Percentiles rank a stretch among this genome's conserved stretches.
phyloP scores from a whole-genome alignment of 768 basidiomycete species.

The Amanita exitialis region DNA sequence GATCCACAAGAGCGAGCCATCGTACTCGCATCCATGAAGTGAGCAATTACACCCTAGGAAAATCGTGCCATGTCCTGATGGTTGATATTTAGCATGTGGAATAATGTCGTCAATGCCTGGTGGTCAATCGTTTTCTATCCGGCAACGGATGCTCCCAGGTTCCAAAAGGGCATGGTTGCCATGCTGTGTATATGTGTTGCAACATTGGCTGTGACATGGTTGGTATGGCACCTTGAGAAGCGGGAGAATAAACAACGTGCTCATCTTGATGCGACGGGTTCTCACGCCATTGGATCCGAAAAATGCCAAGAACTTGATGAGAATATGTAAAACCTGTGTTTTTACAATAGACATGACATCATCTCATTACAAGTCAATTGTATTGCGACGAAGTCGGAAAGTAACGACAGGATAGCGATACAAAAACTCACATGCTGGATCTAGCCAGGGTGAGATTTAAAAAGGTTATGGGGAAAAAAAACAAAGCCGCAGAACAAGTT shows the following conservation, averaged over 20 bases:
- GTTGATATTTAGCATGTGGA: constrained; percentile 44
- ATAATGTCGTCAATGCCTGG: constrained; percentile 59
- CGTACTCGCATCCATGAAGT: constrained; percentile 75
- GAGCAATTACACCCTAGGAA: constrained; percentile 5
- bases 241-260: constrained; percentile 16
- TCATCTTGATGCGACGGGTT: neutral
- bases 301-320: neutral
- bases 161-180: constrained; percentile 59
- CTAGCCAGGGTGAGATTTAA: neutral
- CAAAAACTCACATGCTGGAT: neutral
- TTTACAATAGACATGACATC: neutral
- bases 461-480: neutral
- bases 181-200: constrained; percentile 50
- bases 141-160: constrained; percentile 62
- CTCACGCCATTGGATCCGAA: neutral
- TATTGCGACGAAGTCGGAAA: too few species aligned
- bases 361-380: neutral
- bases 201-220: constrained; percentile 43
- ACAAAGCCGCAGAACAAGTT: neutral
- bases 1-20: constrained; percentile 62
- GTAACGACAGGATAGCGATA: neutral
- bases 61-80: neutral
- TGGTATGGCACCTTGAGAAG: constrained; percentile 46
- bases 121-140: constrained; percentile 66
- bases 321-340: neutral